These are phyloP conservation scores for Pichia sp. DNA, from an alignment of 1,139 yeast genomes.

Conservation along the genomic window DNA sequence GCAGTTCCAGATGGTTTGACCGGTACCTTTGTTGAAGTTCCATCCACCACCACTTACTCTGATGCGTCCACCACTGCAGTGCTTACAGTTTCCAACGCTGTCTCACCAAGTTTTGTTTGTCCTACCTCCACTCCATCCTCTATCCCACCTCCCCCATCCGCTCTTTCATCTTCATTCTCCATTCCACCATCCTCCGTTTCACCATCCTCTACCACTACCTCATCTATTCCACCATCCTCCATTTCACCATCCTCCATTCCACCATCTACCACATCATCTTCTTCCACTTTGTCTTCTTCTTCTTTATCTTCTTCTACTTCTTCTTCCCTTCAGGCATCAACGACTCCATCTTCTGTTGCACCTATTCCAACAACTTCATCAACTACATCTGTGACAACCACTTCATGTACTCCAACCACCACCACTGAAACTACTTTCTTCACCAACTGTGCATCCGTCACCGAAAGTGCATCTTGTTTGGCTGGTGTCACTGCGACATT, in stretches of 20 bases:
- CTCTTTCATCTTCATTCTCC: slow-evolving; percentile 1
- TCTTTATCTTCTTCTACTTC: slow-evolving; percentile 1
- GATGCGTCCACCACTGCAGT: too few species aligned
- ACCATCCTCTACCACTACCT: slow-evolving; percentile 1
- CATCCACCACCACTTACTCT: too few species aligned
- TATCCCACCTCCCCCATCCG: background rate
- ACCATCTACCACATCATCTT: background rate
- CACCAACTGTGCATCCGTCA: slow-evolving; percentile 3
- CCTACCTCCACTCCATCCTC: background rate
- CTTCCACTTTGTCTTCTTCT: background rate
- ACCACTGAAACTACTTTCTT: background rate
- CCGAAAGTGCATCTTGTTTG: slow-evolving; percentile 4
- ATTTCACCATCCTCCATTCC: slow-evolving; percentile 5
- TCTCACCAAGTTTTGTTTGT: background rate
- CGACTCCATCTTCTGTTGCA: background rate
- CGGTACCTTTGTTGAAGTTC: too few species aligned
- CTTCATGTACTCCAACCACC: background rate
- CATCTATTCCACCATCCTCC: slow-evolving; percentile 1
- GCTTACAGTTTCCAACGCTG: too few species aligned
- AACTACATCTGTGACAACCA: background rate
- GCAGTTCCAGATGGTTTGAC: too few species aligned
- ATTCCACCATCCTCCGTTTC: slow-evolving; percentile 3
- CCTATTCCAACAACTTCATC: slow-evolving; percentile 2
- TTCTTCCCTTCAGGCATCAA: background rate
- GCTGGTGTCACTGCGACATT: slow-evolving; percentile 8